phyloP scores from a whole-genome alignment of 139 green algal species.

The Coccomyxa sp. region DNA sequence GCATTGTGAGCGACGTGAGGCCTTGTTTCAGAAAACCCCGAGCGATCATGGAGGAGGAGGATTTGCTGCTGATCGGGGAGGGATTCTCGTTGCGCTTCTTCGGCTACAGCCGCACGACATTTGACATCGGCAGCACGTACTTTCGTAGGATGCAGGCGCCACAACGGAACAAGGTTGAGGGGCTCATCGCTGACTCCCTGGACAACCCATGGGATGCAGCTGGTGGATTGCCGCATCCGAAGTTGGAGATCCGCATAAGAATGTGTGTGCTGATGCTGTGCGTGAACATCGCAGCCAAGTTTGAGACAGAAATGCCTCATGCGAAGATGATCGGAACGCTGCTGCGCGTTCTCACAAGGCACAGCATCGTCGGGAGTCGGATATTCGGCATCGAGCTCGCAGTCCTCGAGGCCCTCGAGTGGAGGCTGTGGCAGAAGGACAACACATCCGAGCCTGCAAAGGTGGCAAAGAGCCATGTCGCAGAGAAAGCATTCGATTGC shows the following conservation, averaged over 20 bases:
- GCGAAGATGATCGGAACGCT: not conserved
- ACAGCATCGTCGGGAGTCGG: not conserved
- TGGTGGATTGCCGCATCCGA: not conserved
- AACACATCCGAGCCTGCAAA: not conserved
- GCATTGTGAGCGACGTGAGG: not conserved
- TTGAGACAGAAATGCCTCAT: conserved; percentile 1
- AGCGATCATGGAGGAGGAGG: not conserved
- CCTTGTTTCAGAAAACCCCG: not conserved
- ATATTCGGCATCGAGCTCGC: not conserved
- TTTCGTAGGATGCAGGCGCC: not conserved
- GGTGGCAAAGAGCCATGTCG: not conserved
- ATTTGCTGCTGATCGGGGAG: not conserved
- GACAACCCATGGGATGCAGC: not conserved
- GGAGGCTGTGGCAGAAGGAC: not conserved
- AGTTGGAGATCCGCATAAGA: not conserved
- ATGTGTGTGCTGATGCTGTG: not conserved
- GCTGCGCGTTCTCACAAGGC: not conserved
- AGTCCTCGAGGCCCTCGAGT: not conserved
- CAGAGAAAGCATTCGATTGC: conserved; percentile 1
- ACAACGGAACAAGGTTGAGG: not conserved
- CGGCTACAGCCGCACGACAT: not conserved
- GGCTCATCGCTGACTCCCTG: not conserved
- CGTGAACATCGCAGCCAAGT: not conserved
- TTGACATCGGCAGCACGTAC: not conserved
- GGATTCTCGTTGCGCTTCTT: not conserved